Conservation (phyloP, 257 asterid species). For the Solanum commersonii region DNA sequence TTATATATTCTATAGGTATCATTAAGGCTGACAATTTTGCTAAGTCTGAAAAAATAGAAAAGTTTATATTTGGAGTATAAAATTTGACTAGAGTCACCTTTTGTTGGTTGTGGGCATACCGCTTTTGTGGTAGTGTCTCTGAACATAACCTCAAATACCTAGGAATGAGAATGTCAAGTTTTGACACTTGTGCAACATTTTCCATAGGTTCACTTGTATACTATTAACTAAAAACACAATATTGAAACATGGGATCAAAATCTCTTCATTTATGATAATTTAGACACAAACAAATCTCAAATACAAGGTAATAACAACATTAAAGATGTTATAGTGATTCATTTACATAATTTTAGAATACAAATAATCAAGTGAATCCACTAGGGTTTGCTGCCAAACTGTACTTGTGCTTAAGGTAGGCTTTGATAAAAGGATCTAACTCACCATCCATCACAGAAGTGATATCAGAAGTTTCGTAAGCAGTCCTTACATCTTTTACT, state of each 20-base stretch:
- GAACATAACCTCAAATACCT: not conserved
- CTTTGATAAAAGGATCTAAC: constrained; percentile 76
- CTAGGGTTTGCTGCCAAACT: constrained; percentile 27
- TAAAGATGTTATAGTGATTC: not conserved
- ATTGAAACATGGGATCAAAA: not conserved
- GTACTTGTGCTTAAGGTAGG: constrained; percentile 78
- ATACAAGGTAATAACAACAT: not conserved
- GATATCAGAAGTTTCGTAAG: constrained; percentile 70
- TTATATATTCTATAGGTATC: too few species aligned
- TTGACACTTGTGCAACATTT: not conserved
- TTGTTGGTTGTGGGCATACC: not conserved
- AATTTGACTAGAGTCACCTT: not conserved
- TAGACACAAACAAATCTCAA: not conserved
- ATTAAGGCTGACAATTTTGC: too few species aligned
- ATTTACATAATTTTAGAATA: not conserved
- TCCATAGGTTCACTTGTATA: not conserved
- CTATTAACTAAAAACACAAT: not conserved
- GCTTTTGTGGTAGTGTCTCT: not conserved
- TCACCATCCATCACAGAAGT: constrained; percentile 95
- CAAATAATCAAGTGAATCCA: constrained; percentile 5
- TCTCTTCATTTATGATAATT: not conserved
- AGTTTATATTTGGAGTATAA: too few species aligned
- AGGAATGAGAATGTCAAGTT: not conserved
- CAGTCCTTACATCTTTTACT: constrained; percentile 88
- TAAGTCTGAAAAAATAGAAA: too few species aligned